phyloP scores from a whole-genome alignment of 2,329 filamentous ascomycete genomes.

The Venturia pyrina region DNA sequence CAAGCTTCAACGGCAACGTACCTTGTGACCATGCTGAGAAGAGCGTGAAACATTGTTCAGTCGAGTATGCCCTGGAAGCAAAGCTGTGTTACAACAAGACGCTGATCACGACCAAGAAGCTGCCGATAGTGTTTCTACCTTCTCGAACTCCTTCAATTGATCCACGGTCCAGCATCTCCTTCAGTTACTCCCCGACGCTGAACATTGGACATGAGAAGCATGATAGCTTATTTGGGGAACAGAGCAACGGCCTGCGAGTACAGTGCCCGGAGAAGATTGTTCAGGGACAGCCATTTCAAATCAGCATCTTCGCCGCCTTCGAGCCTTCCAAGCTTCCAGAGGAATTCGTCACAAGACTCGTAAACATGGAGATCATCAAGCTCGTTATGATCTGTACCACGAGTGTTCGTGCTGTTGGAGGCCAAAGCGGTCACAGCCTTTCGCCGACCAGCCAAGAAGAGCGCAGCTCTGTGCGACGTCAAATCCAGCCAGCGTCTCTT shows the following conservation, averaged over 20 bases:
- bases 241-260: neutral
- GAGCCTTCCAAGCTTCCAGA: neutral
- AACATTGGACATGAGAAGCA: neutral
- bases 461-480: neutral
- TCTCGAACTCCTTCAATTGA: neutral
- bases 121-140: constrained; percentile 6
- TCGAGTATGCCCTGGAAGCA: constrained; percentile 1
- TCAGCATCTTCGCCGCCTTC: neutral
- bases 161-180: neutral
- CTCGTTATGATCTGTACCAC: neutral
- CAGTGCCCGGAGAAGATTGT: neutral
- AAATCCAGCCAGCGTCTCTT: neutral
- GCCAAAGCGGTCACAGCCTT: neutral
- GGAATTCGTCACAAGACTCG: neutral
- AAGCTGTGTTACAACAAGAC: constrained; percentile 1
- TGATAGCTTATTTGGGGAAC: neutral
- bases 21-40: neutral
- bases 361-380: neutral
- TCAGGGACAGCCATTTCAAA: neutral
- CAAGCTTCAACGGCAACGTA: neutral
- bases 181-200: neutral
- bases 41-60: neutral
- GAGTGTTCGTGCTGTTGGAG: neutral
- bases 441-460: neutral
- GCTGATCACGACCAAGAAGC: neutral